A percentile compares a stretch with the other conserved stretches of the same genome.
phyloP scores from a whole-genome alignment of 2,329 filamentous ascomycete genomes.

The Camillea tinctor region DNA sequence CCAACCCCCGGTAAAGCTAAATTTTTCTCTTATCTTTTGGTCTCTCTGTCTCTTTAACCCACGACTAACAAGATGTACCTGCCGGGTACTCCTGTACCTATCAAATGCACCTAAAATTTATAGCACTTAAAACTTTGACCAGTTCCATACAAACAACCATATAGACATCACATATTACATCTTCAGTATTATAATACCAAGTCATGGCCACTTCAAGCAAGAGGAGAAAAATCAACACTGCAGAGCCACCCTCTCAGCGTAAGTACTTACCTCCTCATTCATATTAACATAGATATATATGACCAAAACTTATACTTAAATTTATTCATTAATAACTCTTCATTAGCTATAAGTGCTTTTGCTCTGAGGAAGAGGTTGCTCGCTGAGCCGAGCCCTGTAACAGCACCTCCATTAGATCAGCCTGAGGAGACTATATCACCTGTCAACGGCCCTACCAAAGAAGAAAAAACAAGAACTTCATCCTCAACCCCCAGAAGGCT shows the following conservation, averaged over 20 bases:
- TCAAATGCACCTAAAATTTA: background rate
- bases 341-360: conserved; percentile 43
- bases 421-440: background rate
- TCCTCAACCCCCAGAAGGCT: conserved; percentile 14
- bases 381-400: conserved; percentile 19
- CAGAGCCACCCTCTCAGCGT: conserved; percentile 33
- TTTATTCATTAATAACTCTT: conserved; percentile 12
- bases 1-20: background rate
- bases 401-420: background rate
- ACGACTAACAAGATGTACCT: background rate
- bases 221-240: conserved; percentile 41
- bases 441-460: background rate
- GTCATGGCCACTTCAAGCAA: conserved; percentile 37
- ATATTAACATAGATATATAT: too few species aligned
- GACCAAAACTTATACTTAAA: too few species aligned
- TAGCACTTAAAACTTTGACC: background rate
- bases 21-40: background rate
- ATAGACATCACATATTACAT: too few species aligned
- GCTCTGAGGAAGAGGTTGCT: conserved; percentile 41
- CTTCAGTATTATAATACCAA: background rate
- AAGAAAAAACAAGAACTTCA: background rate
- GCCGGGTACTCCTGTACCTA: background rate
- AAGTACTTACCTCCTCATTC: conserved; percentile 16
- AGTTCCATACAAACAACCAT: background rate
- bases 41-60: background rate